Conservation (phyloP, 106 monocot species). For the Agapanthus africanus region DNA sequence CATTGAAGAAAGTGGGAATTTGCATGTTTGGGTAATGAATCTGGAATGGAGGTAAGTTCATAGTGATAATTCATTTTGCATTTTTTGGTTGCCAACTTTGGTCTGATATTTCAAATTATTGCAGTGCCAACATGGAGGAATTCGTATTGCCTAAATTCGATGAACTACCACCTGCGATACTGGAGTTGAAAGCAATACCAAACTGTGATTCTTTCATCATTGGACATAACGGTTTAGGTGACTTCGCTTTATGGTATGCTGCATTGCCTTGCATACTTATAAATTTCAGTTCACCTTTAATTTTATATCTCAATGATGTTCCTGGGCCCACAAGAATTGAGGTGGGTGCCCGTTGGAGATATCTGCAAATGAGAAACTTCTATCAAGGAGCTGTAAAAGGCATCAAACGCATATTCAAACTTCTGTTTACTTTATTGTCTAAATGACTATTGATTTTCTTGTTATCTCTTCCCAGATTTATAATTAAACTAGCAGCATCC, state of each 20-base stretch:
- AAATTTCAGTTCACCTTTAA: no score
- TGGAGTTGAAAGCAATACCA: slow-evolving; percentile 69
- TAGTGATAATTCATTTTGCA: not conserved
- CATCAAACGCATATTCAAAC: no score
- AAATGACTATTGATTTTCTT: no score
- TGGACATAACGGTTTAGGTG: slow-evolving; percentile 69
- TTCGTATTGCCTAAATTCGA: slow-evolving; percentile 51
- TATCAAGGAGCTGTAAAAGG: no score
- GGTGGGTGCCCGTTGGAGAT: no score
- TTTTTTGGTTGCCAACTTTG: not conserved
- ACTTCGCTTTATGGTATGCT: slow-evolving; percentile 80
- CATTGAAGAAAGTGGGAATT: slow-evolving; percentile 44
- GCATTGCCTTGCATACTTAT: no score
- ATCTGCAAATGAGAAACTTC: no score
- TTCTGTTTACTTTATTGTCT: no score
- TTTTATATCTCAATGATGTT: no score
- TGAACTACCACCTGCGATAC: slow-evolving; percentile 18
- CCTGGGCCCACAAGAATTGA: no score
- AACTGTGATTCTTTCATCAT: slow-evolving; percentile 33
- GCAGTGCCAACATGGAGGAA: slow-evolving; percentile 61
- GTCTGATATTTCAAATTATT: slow-evolving; percentile 12
- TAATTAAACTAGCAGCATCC: no score
- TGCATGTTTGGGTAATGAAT: slow-evolving; percentile 82
- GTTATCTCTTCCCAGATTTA: no score
- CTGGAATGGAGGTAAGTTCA: slow-evolving; percentile 56